Evolutionary conservation across 2,329 filamentous ascomycete species (phyloP), one percentile per base, ranked within the genome.

Genomic region (Chrysoporthe austroafricana): DNA sequence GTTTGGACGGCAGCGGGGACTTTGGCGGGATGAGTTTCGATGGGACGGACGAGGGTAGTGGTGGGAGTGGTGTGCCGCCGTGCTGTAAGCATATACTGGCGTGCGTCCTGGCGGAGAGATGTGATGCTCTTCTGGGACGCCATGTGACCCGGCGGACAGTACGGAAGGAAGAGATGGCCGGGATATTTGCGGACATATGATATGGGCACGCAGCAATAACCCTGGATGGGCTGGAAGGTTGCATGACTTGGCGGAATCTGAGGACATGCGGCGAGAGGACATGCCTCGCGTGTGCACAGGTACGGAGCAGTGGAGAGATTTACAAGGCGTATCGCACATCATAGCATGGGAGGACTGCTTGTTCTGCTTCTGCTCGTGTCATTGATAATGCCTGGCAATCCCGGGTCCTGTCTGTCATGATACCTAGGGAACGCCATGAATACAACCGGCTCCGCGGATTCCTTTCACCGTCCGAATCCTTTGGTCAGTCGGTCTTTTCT

Each of bases 41-140:
- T 66, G 76, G 77, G 1, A 54, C 68, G 6, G 72, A 70, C 2
- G 18, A 43, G 6, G 74, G 71, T 7, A 73, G 32, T 8, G 36
- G 36, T 26, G n/a, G 26, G 26, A 26, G 21, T 32, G n/a, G 7
- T 46, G 75, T 79, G 48, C 80, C 85, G 67, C 86, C 88, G 73
- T 92, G 79, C 66, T 99, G 95, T 77, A 97, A 97, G 80, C 95
- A 99, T 78, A 79, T 98, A 5, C 85, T 98, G 18, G 95, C 95
- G 1, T 96, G 92, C 77, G 79, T 95, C 52, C 77, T 98, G 66
- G 90, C 85, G 6, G 90, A 93, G 76, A 82, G 84, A 59, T 94
- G 92, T 81, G 76, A 76, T 0, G 77, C 70, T 3, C 77, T 89
- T 39, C 85, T 96, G 72, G 85, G 83, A 4, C 73, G 74, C 0